Conservation (phyloP, 257 asterid species). For the Cynanchum wilfordii region DNA sequence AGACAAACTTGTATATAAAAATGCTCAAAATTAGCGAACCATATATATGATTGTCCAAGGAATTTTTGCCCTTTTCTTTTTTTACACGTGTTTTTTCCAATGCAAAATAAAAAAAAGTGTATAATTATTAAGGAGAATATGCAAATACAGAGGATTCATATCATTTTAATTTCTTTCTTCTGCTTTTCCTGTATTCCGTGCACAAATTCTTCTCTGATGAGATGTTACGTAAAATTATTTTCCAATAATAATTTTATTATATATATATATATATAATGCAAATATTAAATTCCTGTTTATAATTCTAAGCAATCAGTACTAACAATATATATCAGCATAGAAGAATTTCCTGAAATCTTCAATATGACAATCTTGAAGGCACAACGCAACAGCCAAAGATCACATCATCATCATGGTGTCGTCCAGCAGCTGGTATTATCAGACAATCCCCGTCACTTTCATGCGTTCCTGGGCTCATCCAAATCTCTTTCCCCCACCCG, state of each 20-base stretch:
- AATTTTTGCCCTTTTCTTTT: neutral
- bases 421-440: conserved; percentile 9
- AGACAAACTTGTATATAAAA: neutral
- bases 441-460: conserved; percentile 20
- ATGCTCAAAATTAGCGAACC: neutral
- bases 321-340: neutral
- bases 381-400: conserved; percentile 15
- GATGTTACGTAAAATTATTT: too few relatives aligned
- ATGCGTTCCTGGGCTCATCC: conserved; percentile 18
- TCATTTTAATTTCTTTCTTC: too few relatives aligned
- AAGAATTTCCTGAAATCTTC: conserved; percentile 10
- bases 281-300: neutral
- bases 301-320: neutral
- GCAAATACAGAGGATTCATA: too few relatives aligned
- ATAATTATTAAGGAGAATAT: too few relatives aligned
- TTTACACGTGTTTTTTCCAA: too few relatives aligned
- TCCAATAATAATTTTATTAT: too few relatives aligned
- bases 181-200: too few relatives aligned
- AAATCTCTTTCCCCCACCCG: conserved; percentile 12
- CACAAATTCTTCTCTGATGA: too few relatives aligned
- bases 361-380: conserved; percentile 20
- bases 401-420: conserved; percentile 10
- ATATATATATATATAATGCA: too few relatives aligned
- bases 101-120: too few relatives aligned
- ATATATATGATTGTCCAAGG: neutral